Base-by-base conservation (phyloP, 805 yeast species). In the Candida insectalens region DNA sequence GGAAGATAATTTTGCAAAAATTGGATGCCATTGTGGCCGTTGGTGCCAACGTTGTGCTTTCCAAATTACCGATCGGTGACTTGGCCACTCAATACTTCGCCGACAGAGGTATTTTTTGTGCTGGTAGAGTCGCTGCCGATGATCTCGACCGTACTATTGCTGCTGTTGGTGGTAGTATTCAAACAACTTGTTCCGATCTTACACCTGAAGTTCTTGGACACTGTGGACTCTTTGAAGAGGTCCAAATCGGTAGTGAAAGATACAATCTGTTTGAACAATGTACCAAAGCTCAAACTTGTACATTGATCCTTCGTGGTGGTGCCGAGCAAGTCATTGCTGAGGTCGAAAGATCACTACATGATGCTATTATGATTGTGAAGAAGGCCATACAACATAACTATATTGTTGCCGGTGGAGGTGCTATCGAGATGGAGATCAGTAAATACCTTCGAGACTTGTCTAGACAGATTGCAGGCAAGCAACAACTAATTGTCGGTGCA, bases 321-420 rank as follows among this genome's bases (percentile, higher is more conserved):
- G 96, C 97, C 13, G 95, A 85, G 51, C 98, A 92, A 67, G 95
- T 92, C 34, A 89, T 92, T 55, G 96, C 95, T 27, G 99, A 92
- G 65, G 96, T 92, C 18, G 98, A 92, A 58, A 74, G 99, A 59
- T 89, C 97, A 2, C 67, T 92, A 45, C 97, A 92, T 53, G 99
- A 92, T 62, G 98, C 98, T 33, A 85, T 92, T 33, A 89, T 89
- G 98, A 88, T 92, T 56, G 97, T 89, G 30, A 89, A 88, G 62
- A 73, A 98, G 49, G 94, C 97, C 2, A 75, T 92, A 27, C 78
- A 83, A 51, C 88, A 88, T 55, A 81, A 77, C 51, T 64, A 74
- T 19, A 77, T 92, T 45, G 98, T 92, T 37, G 97, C 95, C 10
- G 99, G 99, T 41, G 99, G 99, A 44, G 99, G 99, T 43, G 99